Conservation (phyloP, 129 eudicot genomes). For the Heracleum sosnowskyi region DNA sequence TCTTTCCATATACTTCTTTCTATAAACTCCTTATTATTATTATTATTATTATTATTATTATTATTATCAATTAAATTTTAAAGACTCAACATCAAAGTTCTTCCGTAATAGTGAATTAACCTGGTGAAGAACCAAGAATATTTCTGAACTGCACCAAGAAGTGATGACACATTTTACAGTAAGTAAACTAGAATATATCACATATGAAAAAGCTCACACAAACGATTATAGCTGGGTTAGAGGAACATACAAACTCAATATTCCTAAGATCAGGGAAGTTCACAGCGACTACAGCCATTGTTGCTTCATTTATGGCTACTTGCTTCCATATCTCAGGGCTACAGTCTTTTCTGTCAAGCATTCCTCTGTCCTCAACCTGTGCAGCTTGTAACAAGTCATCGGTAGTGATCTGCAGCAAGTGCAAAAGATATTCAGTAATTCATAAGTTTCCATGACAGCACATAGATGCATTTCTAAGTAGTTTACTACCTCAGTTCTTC, state of each 20-base stretch:
- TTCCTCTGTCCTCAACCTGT: conserved; percentile 82
- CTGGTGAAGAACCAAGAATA: not conserved
- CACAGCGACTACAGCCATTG: conserved; percentile 74
- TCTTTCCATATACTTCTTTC: no score
- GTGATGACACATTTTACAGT: not conserved
- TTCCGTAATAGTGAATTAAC: not conserved
- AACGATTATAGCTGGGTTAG: conserved; percentile 11
- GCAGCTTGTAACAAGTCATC: conserved; percentile 94
- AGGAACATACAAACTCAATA: conserved; percentile 71
- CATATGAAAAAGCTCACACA: not conserved
- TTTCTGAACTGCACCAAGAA: not conserved
- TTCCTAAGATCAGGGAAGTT: conserved; percentile 66
- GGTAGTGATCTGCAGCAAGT: conserved; percentile 61
- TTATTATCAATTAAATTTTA: not conserved
- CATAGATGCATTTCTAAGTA: not conserved
- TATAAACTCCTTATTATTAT: no score
- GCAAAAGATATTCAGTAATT: not conserved
- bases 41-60: no score
- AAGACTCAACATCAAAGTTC: not conserved
- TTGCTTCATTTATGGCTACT: conserved; percentile 87
- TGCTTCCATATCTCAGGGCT: conserved; percentile 78
- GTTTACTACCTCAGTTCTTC: conserved; percentile 64
- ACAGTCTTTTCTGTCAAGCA: conserved; percentile 76
- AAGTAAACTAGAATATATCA: conserved; percentile 1
- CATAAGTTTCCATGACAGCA: not conserved